phyloP scores from a whole-genome alignment of 805 yeast species.

The Lipomyces orientalis region DNA sequence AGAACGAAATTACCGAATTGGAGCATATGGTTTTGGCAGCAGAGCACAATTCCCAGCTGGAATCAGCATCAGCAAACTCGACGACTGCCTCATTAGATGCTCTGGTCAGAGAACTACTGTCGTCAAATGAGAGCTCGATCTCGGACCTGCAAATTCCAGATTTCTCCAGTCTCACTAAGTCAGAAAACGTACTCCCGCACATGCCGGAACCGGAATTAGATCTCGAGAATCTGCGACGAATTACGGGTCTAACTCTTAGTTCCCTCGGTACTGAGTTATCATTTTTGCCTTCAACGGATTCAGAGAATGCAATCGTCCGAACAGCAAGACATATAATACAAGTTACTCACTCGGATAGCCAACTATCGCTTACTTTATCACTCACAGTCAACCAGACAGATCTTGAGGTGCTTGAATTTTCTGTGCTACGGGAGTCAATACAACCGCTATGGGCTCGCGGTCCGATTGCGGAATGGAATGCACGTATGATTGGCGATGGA shows the following conservation, averaged over 20 bases:
- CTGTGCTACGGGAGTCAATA: constrained; percentile 7
- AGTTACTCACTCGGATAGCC: constrained; percentile 13
- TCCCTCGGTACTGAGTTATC: constrained; percentile 9
- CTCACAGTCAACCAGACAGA: constrained; percentile 30
- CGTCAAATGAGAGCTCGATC: constrained; percentile 3
- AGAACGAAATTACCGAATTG: constrained; percentile 8
- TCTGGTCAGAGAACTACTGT: constrained; percentile 5
- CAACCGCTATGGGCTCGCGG: constrained; percentile 25
- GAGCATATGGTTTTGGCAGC: neutral
- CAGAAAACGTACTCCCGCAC: constrained; percentile 10
- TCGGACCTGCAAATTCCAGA: neutral
- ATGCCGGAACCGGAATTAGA: constrained; percentile 24
- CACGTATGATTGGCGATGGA: neutral
- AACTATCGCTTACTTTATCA: constrained; percentile 9
- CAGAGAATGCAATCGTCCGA: constrained; percentile 5
- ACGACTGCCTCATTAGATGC: neutral
- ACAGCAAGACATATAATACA: constrained; percentile 12
- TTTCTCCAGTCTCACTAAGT: neutral
- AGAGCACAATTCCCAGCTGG: neutral
- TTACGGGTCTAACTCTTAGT: constrained; percentile 17
- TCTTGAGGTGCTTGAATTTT: constrained; percentile 20
- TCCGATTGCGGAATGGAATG: constrained; percentile 9
- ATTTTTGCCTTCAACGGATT: constrained; percentile 6
- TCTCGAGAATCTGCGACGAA: constrained; percentile 16
- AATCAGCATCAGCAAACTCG: neutral